Conservation (phyloP, 192 early-diverging fungal species). For the Entrophospora sp. region DNA sequence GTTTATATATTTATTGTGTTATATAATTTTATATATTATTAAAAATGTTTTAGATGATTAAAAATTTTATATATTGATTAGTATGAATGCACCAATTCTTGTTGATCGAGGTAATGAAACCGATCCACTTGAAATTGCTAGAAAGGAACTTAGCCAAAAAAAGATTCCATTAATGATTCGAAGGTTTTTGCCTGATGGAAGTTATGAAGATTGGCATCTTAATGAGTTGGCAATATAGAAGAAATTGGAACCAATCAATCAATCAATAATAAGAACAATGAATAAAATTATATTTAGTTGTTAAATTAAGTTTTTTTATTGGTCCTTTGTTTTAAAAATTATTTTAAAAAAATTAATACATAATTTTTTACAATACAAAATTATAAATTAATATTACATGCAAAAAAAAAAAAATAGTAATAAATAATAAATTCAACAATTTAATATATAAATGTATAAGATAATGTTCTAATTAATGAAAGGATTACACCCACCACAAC, state of each 20-base stretch:
- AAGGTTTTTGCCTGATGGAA: conserved; percentile 87
- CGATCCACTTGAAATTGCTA: conserved; percentile 89
- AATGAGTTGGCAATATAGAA: conserved; percentile 68
- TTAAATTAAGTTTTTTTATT: too few relatives aligned
- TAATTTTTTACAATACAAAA: too few relatives aligned
- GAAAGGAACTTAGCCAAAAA: conserved; percentile 86
- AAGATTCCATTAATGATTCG: conserved; percentile 90
- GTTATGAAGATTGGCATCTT: conserved; percentile 92
- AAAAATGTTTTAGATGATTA: not conserved
- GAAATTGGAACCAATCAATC: too few relatives aligned
- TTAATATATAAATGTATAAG: too few relatives aligned
- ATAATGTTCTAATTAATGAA: too few relatives aligned
- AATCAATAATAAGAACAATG: too few relatives aligned
- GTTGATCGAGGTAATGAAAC: conserved; percentile 88
- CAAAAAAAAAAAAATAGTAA: too few relatives aligned
- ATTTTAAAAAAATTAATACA: too few relatives aligned
- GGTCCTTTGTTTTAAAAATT: too few relatives aligned
- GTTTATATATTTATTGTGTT: conserved; percentile 4
- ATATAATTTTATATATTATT: not conserved
- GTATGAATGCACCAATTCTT: conserved; percentile 98
- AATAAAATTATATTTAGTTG: too few relatives aligned
- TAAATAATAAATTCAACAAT: too few relatives aligned
- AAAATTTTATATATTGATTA: conserved; percentile 20
- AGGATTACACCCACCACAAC: conserved; percentile 24
- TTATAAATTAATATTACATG: too few relatives aligned